Base-by-base conservation (phyloP, 208 protist genomes). In the Strigomonas culicis region DNA sequence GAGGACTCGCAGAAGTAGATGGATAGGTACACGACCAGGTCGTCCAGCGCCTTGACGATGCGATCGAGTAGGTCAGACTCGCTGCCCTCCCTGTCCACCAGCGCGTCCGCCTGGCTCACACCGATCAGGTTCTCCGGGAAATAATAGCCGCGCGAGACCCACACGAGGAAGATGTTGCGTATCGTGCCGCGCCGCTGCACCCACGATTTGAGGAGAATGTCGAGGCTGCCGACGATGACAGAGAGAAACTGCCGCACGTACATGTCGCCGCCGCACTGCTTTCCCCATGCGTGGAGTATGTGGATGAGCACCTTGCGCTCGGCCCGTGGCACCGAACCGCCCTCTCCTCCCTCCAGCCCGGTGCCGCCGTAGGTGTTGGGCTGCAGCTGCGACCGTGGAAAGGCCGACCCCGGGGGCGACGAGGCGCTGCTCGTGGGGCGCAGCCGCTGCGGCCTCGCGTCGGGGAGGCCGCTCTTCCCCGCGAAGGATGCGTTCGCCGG, bases 1-100 rank as follows among this genome's bases (percentile, higher is more conserved):
- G 55, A 34, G 6, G 55, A 60, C 31, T 57, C 65, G 50, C 63
- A 71, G 36, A 78, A 76, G 25, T 66, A 27, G n/a, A 47, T 66
- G 13, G 63, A 50, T 65, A 61, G 53, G 58, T 68, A 46, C 25
- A 71, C 62, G 25, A 70, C 66, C n/a, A 80, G 15, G 22, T 80
- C 75, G 46, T 72, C 65, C 7, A 79, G 34, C 8, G 61, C 53
- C 22, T 70, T 28, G 1, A 79, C 66, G 22, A 74, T 55, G 17
- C 51, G 39, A 27, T 53, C 65, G 24, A 60, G 46, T 34, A 60
- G 55, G 15, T 25, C n/a, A 4, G 55, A 1, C 32, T 17, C 30
- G 24, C 44, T 60, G 31, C 17, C 27, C 11, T 58, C 52, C 52
- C 8, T 57, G 51, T 4, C 30, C 10, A 21, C 51, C 3, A 60